Percentiles rank a stretch among this genome's conserved stretches.
Conservation (phyloP, 1,284 basidiomycete species). For the Apiotrichum gamsii region DNA sequence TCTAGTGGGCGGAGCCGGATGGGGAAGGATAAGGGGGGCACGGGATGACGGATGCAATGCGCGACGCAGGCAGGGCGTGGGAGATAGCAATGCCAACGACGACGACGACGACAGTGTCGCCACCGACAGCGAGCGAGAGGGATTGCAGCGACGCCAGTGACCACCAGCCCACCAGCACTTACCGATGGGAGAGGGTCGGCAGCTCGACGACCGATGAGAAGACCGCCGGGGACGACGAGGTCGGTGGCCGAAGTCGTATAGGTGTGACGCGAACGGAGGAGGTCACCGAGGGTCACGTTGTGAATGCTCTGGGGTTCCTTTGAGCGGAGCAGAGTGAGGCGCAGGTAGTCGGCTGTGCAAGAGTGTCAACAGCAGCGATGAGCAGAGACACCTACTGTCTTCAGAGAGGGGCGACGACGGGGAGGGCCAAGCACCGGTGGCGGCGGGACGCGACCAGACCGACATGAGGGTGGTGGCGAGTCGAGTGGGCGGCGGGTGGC, state of each 20-base stretch:
- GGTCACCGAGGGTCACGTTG: conserved; percentile 3
- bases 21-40: background rate
- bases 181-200: background rate
- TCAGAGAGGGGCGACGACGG: background rate
- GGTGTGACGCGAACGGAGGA: background rate
- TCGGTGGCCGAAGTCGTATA: background rate
- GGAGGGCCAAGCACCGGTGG: background rate
- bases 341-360: background rate
- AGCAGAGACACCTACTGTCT: too few relatives aligned
- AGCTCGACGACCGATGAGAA: conserved; percentile 5
- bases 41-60: background rate
- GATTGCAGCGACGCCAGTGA: too few relatives aligned
- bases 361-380: background rate
- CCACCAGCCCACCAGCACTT: background rate
- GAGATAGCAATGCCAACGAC: too few relatives aligned
- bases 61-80: too few relatives aligned
- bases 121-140: too few relatives aligned
- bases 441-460: background rate
- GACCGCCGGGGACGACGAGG: conserved; percentile 4
- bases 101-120: too few relatives aligned
- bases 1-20: too few relatives aligned
- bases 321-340: background rate
- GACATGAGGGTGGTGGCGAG: background rate
- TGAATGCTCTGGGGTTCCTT: background rate
- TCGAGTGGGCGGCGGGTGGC: background rate